Base-by-base conservation (phyloP, 169 alveolate species). In the Amoebophrya sp. region DNA sequence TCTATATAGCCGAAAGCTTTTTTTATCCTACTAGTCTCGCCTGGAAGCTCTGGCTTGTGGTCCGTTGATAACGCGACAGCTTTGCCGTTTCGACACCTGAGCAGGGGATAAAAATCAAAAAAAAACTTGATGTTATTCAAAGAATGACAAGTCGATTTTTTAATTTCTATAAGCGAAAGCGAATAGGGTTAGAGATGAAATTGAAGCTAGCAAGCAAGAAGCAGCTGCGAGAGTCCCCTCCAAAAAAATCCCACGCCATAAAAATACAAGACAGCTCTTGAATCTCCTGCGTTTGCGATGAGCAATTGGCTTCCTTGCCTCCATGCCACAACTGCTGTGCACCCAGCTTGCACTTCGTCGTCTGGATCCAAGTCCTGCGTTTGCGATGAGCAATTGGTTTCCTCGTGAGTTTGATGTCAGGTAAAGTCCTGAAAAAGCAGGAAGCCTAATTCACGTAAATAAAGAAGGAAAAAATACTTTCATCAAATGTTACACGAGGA, bases 201-300 rank as follows among this genome's bases (percentile, higher is more conserved):
- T n/a, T n/a, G n/a, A n/a, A n/a, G n/a, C n/a, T n/a, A n/a, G n/a
- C n/a, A n/a, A n/a, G n/a, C n/a, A n/a, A 18, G 18, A 47, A 47
- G 65, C 65, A 18, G 18, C 65, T 12, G 65, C 65, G 18, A 47
- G 29, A 47, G 29, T 47, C 18, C 65, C 6, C 65, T 47, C 65
- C 34, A 54, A 12, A 89, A 23, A 33, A 40, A 26, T 41, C 41
- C 92, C 78, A 93, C 93, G 0, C 99, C 98, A 36, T 96, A 96
- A 77, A 99, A 94, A 91, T 97, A 93, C 33, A 97, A 94, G 18
- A 99, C 98, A 3, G 99, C 99, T 92, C 99, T 93, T 38, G 99
- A 97, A 93, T 99, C 99, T 0, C 99, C 99, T 40, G 99, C 99
- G 95, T 99, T 99, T 24, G 99, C 99, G 41, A 97, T 98, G 83